Evolutionary conservation across 352 stramenopile genomes (phyloP).

Genomic region (Phytophthora cryptogea): DNA sequence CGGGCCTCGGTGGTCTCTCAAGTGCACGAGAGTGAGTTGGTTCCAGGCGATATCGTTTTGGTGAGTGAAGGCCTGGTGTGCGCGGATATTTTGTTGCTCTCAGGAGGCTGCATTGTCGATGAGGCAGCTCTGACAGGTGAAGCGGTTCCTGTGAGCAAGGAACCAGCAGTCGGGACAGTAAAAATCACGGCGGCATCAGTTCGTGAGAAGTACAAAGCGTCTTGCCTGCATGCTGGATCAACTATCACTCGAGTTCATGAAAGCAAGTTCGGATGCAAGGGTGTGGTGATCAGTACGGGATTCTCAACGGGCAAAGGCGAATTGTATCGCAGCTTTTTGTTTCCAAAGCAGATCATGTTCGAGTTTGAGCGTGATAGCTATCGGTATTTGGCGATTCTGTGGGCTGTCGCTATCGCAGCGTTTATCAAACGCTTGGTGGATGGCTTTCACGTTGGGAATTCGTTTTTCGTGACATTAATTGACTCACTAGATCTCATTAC

Average conservation of each 20-base stretch:
- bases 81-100: slow-evolving; percentile 51
- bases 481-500: slow-evolving; percentile 71
- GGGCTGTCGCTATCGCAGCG: slow-evolving; percentile 46
- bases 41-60: slow-evolving; percentile 55
- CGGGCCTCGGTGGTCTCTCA: slow-evolving; percentile 13
- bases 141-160: background rate
- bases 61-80: slow-evolving; percentile 35
- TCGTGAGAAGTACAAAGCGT: background rate
- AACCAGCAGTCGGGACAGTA: background rate
- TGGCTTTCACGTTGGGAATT: slow-evolving; percentile 15
- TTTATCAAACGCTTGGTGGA: slow-evolving; percentile 55
- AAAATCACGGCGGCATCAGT: background rate
- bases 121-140: background rate
- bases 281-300: background rate
- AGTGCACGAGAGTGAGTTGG: slow-evolving; percentile 43
- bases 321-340: slow-evolving; percentile 41
- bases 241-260: background rate
- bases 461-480: slow-evolving; percentile 38
- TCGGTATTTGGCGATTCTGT: slow-evolving; percentile 52
- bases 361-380: slow-evolving; percentile 76
- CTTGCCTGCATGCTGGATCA: background rate
- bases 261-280: background rate
- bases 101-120: slow-evolving; percentile 30
- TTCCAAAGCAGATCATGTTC: background rate
- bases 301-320: slow-evolving; percentile 45